Percentiles rank a stretch among this genome's conserved stretches.
These are phyloP conservation scores for Platanthera zijinensis DNA, from an alignment of 106 monocot genomes.

Conservation along the genomic window DNA sequence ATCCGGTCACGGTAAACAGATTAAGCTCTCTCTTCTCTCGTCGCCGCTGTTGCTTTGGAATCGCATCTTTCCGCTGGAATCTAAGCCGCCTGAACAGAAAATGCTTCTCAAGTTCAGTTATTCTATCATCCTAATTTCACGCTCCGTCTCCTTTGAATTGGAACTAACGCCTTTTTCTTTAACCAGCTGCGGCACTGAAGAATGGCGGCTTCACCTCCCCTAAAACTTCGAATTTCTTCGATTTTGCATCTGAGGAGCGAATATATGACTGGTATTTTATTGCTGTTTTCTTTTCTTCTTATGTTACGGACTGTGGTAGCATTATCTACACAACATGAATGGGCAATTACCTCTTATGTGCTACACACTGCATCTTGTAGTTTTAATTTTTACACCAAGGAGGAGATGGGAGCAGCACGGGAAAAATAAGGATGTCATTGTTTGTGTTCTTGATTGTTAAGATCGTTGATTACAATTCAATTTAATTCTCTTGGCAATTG, in stretches of 20 bases:
- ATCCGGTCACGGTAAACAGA: constrained; percentile 19
- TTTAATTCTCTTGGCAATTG: too few species aligned
- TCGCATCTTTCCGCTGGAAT: constrained; percentile 9
- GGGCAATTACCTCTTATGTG: not conserved
- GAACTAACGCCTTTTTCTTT: not conserved
- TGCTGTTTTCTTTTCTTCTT: not conserved
- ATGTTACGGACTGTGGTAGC: not conserved
- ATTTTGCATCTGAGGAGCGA: constrained; percentile 80
- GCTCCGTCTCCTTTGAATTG: not conserved
- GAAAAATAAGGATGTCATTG: too few species aligned
- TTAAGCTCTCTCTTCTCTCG: constrained; percentile 29
- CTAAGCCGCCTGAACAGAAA: constrained; percentile 10
- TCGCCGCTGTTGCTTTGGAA: constrained; percentile 5
- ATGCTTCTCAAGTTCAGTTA: constrained; percentile 21
- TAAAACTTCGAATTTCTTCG: constrained; percentile 66
- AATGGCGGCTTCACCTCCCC: constrained; percentile 69
- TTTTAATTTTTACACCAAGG: too few species aligned
- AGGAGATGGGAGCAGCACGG: too few species aligned
- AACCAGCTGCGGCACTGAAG: constrained; percentile 30
- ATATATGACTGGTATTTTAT: constrained; percentile 81
- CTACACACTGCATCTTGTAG: not conserved
- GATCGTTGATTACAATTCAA: too few species aligned
- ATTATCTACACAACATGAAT: not conserved
- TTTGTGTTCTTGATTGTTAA: too few species aligned
- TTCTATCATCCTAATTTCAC: not conserved